Conservation (phyloP, 2,329 filamentous ascomycete species). For the Sporothrix luriei region DNA sequence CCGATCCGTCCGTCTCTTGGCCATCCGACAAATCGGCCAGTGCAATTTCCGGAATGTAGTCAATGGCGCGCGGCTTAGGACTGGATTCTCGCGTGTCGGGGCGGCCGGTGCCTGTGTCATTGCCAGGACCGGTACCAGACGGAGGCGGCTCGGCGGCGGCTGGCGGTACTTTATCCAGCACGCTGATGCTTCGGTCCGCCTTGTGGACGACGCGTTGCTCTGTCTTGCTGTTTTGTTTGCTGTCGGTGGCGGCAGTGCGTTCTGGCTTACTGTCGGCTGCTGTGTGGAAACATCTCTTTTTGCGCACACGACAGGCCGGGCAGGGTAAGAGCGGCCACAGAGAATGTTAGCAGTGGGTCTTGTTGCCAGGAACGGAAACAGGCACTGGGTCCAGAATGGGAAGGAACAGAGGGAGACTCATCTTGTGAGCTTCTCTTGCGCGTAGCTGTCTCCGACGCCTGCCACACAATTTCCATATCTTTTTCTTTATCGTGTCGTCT, state of each 20-base stretch:
- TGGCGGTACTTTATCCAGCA: neutral
- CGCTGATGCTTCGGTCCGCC: neutral
- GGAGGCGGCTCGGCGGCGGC: neutral
- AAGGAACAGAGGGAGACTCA: neutral
- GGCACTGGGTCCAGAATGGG: neutral
- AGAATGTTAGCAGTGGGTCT: constrained; percentile 10
- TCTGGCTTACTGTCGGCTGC: neutral
- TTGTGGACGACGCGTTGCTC: neutral
- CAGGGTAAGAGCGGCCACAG: constrained; percentile 3
- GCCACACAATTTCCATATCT: constrained; percentile 27
- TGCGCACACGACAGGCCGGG: constrained; percentile 18
- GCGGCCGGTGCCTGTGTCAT: neutral
- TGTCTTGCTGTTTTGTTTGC: neutral
- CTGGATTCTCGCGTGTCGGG: constrained; percentile 15
- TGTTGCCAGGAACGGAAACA: neutral
- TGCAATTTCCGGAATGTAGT: constrained; percentile 23
- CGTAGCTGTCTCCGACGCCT: constrained; percentile 15
- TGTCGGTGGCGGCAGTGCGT: neutral
- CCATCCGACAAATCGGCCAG: constrained; percentile 20
- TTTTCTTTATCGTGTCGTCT: neutral
- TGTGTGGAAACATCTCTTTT: constrained; percentile 26
- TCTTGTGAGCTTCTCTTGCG: constrained; percentile 24
- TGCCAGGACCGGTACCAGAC: neutral
- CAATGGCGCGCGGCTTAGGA: constrained; percentile 12
- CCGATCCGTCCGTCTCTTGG: neutral